Evolutionary conservation across 2,329 filamentous ascomycete species (phyloP).

Genomic region (Penicillium sp.): DNA sequence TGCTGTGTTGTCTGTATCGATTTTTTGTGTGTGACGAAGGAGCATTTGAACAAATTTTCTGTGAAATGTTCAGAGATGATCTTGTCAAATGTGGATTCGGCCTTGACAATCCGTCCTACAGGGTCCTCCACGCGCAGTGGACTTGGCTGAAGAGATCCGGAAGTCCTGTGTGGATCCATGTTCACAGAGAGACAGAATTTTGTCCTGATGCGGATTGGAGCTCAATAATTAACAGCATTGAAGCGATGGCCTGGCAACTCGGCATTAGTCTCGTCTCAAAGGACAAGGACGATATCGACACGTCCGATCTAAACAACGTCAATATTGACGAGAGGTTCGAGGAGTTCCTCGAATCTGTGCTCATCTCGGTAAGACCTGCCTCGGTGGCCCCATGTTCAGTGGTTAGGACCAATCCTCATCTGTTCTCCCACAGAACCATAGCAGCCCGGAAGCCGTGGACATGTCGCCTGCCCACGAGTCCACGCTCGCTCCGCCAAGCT

Average conservation of each 20-base stretch:
- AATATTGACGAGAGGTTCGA: neutral
- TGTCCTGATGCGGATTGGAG: slow-evolving; percentile 15
- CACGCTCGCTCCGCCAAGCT: neutral
- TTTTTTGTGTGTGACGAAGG: slow-evolving; percentile 20
- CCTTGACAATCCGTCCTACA: slow-evolving; percentile 5
- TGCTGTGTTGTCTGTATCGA: slow-evolving; percentile 26
- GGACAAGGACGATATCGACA: neutral
- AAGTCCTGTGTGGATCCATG: slow-evolving; percentile 23
- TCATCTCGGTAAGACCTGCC: slow-evolving; percentile 5
- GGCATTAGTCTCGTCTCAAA: slow-evolving; percentile 7
- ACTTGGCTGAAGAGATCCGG: slow-evolving; percentile 15
- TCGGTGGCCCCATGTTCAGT: too few relatives aligned
- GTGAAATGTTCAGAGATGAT: slow-evolving; percentile 21
- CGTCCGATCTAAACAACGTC: neutral
- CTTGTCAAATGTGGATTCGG: slow-evolving; percentile 24
- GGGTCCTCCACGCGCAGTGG: slow-evolving; percentile 24
- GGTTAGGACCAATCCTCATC: neutral
- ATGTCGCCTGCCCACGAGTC: too few relatives aligned
- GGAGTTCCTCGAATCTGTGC: slow-evolving; percentile 1
- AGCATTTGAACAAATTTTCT: slow-evolving; percentile 27
- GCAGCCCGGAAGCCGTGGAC: neutral
- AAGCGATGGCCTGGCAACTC: slow-evolving; percentile 7
- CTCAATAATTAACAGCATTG: slow-evolving; percentile 12
- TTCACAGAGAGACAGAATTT: slow-evolving; percentile 23
- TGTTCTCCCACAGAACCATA: neutral